Percentiles rank a stretch among this genome's conserved stretches.
These are phyloP conservation scores for Jaenimonas drosophilae DNA, from an alignment of 208 protist genomes.

Conservation along the genomic window DNA sequence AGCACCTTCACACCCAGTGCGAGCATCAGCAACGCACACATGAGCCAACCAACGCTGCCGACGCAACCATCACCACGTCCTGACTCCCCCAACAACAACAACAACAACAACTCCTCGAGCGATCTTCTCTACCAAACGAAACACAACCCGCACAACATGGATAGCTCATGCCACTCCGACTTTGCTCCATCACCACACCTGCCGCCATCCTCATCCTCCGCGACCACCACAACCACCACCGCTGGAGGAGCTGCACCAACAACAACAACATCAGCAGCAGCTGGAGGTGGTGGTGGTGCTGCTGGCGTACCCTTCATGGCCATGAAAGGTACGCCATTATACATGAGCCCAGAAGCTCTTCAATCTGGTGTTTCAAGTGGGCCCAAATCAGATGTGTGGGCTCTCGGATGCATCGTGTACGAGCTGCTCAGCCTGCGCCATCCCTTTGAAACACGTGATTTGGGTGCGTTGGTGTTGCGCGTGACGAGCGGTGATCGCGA, in stretches of 20 bases:
- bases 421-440: slow-evolving; percentile 80
- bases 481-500: slow-evolving; percentile 58
- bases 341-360: slow-evolving; percentile 91
- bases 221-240: slow-evolving; percentile 12
- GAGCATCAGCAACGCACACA: background rate
- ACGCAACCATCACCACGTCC: no score
- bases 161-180: no score
- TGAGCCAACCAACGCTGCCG: background rate
- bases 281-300: background rate
- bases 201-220: background rate
- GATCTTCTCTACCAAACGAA: background rate
- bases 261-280: slow-evolving; percentile 15
- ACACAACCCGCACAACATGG: background rate
- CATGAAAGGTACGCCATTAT: slow-evolving; percentile 92
- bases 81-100: background rate
- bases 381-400: slow-evolving; percentile 80
- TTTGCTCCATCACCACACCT: no score
- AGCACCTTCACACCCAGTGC: no score
- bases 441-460: slow-evolving; percentile 73
- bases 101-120: background rate
- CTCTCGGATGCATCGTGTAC: slow-evolving; percentile 88
- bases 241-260: slow-evolving; percentile 46
- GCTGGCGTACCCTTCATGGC: no score
- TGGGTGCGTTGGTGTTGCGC: slow-evolving; percentile 61
- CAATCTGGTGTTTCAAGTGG: no score